These are phyloP conservation scores for Escovopsis sp. DNA, from an alignment of 2,329 filamentous ascomycete genomes.

Conservation along the genomic window DNA sequence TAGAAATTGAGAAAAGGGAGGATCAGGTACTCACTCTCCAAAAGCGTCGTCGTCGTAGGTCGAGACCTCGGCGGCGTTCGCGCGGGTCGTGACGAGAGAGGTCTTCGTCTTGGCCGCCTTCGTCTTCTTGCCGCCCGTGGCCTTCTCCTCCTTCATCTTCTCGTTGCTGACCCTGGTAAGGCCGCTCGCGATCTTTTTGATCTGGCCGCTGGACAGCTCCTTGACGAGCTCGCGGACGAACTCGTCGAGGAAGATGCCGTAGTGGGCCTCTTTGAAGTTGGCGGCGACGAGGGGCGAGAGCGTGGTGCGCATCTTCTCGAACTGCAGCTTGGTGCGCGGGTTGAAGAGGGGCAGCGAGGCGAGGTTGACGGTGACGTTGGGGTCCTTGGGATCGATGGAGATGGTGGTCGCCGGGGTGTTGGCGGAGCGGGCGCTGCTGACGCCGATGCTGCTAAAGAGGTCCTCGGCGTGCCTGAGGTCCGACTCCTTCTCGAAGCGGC, in stretches of 20 bases:
- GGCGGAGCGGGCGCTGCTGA: constrained; percentile 49
- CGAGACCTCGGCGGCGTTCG: constrained; percentile 51
- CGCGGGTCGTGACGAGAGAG: constrained; percentile 52
- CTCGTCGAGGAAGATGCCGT: constrained; percentile 78
- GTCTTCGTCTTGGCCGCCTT: constrained; percentile 96
- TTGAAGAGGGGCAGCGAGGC: constrained; percentile 72
- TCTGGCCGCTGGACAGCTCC: constrained; percentile 79
- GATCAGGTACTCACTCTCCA: constrained; percentile 54
- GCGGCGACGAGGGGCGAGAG: constrained; percentile 62
- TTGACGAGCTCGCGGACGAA: constrained; percentile 77
- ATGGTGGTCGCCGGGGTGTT: constrained; percentile 51
- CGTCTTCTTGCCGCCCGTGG: constrained; percentile 81
- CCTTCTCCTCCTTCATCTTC: constrained; percentile 98
- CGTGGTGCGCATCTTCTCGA: constrained; percentile 61
- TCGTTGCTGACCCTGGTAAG: constrained; percentile 89
- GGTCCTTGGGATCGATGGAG: constrained; percentile 55
- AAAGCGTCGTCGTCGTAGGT: constrained; percentile 66
- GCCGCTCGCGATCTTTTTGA: constrained; percentile 85
- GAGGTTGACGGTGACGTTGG: constrained; percentile 67
- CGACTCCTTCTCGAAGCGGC: constrained; percentile 67
- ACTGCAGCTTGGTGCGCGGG: constrained; percentile 74
- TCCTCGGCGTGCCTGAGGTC: constrained; percentile 85
- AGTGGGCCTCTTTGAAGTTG: constrained; percentile 79
- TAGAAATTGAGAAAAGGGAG: no score
- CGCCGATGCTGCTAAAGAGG: constrained; percentile 64